Evolutionary conservation across 441 rosid genomes (phyloP).

Genomic region (Codiaeum variegatum): DNA sequence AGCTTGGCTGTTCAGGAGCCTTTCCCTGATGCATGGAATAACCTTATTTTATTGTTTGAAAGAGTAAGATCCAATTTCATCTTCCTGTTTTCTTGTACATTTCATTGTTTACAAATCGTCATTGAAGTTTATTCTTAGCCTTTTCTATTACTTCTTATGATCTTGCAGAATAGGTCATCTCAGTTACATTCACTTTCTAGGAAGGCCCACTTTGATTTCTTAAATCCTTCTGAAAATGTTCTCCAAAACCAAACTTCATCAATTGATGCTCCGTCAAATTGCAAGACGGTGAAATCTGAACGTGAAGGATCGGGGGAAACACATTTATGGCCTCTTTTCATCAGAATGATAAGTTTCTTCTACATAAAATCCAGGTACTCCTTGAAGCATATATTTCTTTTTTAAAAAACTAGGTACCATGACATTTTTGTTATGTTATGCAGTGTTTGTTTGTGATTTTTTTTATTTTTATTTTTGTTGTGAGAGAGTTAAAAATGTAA

Average conservation of each 20-base stretch:
- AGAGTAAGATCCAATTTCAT: constrained; percentile 42
- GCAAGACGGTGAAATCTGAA: constrained; percentile 27
- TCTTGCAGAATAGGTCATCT: constrained; percentile 71
- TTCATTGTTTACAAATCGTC: constrained; percentile 1
- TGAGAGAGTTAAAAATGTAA: background rate
- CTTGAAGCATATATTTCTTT: constrained; percentile 9
- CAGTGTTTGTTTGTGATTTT: background rate
- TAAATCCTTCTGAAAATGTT: constrained; percentile 45
- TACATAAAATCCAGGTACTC: constrained; percentile 64
- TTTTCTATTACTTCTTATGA: constrained; percentile 30
- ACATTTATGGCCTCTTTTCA: constrained; percentile 60
- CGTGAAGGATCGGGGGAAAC: constrained; percentile 25
- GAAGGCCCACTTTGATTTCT: constrained; percentile 52
- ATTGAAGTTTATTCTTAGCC: constrained; percentile 8
- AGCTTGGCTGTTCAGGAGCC: constrained; percentile 94
- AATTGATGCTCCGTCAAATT: constrained; percentile 23
- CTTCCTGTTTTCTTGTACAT: background rate
- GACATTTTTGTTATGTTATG: background rate
- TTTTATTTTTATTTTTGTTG: background rate
- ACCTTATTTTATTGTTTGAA: constrained; percentile 72
- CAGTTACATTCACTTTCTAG: constrained; percentile 34
- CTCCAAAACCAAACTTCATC: constrained; percentile 17
- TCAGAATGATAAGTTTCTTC: constrained; percentile 66
- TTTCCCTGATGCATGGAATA: constrained; percentile 83
- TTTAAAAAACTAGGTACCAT: background rate